Evolutionary conservation across 257 asterid genomes (phyloP).

Genomic region (Nicotiana noctiflora): DNA sequence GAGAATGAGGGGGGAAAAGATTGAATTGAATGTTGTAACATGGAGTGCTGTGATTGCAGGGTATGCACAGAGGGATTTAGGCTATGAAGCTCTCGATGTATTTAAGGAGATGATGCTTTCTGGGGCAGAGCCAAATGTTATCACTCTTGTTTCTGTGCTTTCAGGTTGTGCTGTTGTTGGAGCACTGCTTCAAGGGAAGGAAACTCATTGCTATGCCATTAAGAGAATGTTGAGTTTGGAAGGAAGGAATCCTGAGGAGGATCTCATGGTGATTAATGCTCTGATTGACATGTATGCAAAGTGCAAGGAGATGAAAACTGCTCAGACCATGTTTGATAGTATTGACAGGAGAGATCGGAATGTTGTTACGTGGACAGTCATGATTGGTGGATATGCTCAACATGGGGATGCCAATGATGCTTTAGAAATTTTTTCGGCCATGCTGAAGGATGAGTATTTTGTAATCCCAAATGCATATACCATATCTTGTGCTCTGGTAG

Average conservation of each 20-base stretch:
- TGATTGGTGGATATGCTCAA: constrained; percentile 88
- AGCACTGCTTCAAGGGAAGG: constrained; percentile 61
- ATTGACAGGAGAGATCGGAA: constrained; percentile 38
- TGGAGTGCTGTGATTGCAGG: constrained; percentile 96
- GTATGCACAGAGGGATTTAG: constrained; percentile 86
- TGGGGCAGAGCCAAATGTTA: constrained; percentile 56
- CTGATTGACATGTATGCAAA: constrained; percentile 82
- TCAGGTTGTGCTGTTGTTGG: constrained; percentile 78
- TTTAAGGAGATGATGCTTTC: constrained; percentile 64
- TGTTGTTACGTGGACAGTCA: constrained; percentile 90
- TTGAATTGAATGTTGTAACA: constrained; percentile 66
- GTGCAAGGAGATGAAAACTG: constrained; percentile 44
- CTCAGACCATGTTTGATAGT: constrained; percentile 52
- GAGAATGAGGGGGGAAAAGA: constrained; percentile 52
- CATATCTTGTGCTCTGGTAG: constrained; percentile 66
- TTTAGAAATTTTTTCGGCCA: constrained; percentile 45
- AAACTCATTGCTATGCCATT: constrained; percentile 51
- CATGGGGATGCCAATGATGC: constrained; percentile 81
- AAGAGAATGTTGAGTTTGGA: constrained; percentile 35
- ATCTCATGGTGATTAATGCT: constrained; percentile 75
- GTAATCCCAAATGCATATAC: constrained; percentile 73
- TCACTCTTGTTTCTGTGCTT: constrained; percentile 70
- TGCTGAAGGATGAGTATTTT: constrained; percentile 40
- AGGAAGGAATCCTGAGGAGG: constrained; percentile 58
- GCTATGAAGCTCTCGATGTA: constrained; percentile 55